phyloP scores from a whole-genome alignment of 495 filamentous ascomycete species.

The Penicillium riverlandense region DNA sequence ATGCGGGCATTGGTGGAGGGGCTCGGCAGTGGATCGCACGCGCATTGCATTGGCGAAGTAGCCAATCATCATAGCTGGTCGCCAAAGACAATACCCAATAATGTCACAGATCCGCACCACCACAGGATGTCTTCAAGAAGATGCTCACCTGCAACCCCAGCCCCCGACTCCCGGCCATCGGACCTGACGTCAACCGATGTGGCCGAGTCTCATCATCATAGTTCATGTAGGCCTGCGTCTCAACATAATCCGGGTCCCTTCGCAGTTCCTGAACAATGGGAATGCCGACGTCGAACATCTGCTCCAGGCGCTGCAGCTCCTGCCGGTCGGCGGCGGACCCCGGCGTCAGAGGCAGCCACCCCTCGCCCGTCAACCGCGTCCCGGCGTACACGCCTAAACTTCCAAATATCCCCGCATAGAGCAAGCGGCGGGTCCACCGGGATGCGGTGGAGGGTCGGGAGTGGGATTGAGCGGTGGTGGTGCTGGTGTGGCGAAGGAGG shows the following conservation, averaged over 20 bases:
- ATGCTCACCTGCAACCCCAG: conserved; percentile 35
- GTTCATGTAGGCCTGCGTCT: conserved; percentile 48
- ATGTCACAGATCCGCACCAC: too few species aligned
- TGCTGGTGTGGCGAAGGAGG: conserved; percentile 19
- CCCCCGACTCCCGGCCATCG: conserved; percentile 31
- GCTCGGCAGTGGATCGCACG: conserved; percentile 1
- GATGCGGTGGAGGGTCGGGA: conserved; percentile 8
- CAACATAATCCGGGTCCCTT: conserved; percentile 45
- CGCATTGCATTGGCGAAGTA: too few species aligned
- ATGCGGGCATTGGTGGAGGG: conserved; percentile 11
- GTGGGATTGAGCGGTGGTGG: conserved; percentile 10
- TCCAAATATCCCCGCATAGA: conserved; percentile 31
- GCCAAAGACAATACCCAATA: too few species aligned
- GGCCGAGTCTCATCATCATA: conserved; percentile 30
- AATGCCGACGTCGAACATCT: conserved; percentile 31
- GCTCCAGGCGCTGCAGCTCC: conserved; percentile 11
- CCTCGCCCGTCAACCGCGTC: conserved; percentile 5
- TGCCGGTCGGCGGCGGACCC: conserved; percentile 24
- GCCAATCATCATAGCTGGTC: too few species aligned
- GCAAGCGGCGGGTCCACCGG: conserved; percentile 32
- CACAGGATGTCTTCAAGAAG: too few species aligned
- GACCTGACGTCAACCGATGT: conserved; percentile 31
- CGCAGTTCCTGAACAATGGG: conserved; percentile 48
- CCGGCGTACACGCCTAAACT: conserved; percentile 20
- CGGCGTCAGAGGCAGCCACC: conserved; percentile 15